Conservation (phyloP, 768 basidiomycete genomes). For the Mycena indigotica region DNA sequence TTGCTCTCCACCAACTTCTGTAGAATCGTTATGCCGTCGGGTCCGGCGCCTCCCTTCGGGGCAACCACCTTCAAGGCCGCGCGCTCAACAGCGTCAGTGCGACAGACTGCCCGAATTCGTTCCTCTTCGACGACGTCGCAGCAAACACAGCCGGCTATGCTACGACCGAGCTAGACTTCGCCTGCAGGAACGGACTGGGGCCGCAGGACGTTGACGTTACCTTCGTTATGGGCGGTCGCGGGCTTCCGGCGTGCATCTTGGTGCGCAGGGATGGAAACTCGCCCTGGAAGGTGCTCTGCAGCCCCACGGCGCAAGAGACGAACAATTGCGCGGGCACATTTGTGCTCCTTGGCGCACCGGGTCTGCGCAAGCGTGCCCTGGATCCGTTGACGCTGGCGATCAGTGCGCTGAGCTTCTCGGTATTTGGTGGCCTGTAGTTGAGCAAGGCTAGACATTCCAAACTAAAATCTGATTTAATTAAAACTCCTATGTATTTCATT, state of each 20-base stretch:
- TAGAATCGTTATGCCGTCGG: conserved; percentile 12
- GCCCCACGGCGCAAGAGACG: background rate
- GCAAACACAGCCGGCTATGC: background rate
- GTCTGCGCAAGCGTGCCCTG: background rate
- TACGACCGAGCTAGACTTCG: background rate
- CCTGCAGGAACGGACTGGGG: background rate
- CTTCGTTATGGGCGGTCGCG: background rate
- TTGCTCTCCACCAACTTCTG: background rate
- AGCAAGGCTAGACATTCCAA: too few relatives aligned
- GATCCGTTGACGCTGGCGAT: background rate
- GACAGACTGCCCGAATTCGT: conserved; percentile 1
- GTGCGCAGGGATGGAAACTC: background rate
- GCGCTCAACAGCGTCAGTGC: background rate
- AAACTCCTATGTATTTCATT: too few relatives aligned
- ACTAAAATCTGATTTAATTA: too few relatives aligned
- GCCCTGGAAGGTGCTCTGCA: conserved; percentile 5
- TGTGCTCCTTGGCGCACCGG: background rate
- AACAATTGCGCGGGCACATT: background rate
- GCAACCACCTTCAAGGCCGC: background rate
- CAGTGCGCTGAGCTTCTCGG: conserved; percentile 12
- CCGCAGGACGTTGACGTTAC: background rate
- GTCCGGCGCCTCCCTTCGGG: background rate
- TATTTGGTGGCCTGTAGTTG: background rate
- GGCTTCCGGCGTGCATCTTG: background rate
- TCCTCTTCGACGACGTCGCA: conserved; percentile 2